Conservation (phyloP, 345 rosid genomes). For the Euphorbia tirucalli region DNA sequence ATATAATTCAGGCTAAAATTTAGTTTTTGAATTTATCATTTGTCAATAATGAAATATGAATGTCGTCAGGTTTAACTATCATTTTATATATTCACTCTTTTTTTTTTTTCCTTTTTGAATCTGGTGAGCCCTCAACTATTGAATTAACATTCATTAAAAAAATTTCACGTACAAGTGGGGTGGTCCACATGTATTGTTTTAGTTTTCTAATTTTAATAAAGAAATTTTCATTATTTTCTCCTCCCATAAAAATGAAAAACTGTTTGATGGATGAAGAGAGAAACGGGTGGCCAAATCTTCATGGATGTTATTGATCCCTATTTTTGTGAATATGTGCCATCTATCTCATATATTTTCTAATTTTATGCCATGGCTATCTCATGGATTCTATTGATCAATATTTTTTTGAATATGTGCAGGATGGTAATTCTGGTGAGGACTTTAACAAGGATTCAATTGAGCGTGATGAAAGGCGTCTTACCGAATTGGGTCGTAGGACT, state of each 20-base stretch:
- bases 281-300: not conserved
- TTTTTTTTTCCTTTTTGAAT: too few relatives aligned
- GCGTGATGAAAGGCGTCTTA: slow-evolving; percentile 87
- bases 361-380: not conserved
- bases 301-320: too few relatives aligned
- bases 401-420: slow-evolving; percentile 39
- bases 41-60: not conserved
- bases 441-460: slow-evolving; percentile 68
- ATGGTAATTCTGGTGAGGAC: slow-evolving; percentile 75
- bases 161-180: not conserved
- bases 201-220: too few relatives aligned
- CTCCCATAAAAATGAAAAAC: not conserved
- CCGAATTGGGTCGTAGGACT: slow-evolving; percentile 86
- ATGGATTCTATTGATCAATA: not conserved
- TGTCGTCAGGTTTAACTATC: not conserved
- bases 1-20: not conserved
- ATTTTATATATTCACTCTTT: not conserved
- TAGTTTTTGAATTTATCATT: not conserved
- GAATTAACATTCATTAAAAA: not conserved
- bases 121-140: too few relatives aligned
- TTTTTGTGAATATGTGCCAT: too few relatives aligned
- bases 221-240: not conserved
- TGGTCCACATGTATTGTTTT: not conserved
- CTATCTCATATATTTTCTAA: too few relatives aligned
- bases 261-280: not conserved